Percentiles rank a stretch among this genome's conserved stretches.
Evolutionary conservation across 768 basidiomycete genomes (phyloP).

Genomic region (Pisolithus orientalis): DNA sequence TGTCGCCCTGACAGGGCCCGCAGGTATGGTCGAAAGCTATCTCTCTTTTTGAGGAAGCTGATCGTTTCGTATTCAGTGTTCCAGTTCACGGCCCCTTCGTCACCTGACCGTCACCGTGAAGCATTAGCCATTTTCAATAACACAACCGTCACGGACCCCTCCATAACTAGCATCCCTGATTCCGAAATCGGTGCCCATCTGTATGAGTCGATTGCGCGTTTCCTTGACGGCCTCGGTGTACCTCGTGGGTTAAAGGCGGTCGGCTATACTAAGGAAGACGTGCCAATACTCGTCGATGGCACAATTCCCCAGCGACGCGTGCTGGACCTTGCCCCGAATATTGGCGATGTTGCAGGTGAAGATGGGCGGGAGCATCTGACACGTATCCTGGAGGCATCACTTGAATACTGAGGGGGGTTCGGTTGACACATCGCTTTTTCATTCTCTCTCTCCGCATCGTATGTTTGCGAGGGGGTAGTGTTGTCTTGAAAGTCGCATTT

Average conservation of each 20-base stretch:
- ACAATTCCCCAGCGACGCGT: constrained; percentile 91
- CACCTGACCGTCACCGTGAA: constrained; percentile 86
- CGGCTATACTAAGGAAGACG: constrained; percentile 63
- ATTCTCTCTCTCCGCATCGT: too few species aligned
- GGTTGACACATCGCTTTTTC: background rate
- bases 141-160: constrained; percentile 59
- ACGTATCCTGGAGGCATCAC: constrained; percentile 70
- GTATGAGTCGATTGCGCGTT: constrained; percentile 82
- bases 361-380: constrained; percentile 82
- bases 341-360: constrained; percentile 75
- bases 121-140: constrained; percentile 78
- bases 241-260: constrained; percentile 83
- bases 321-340: constrained; percentile 86
- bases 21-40: constrained; percentile 41
- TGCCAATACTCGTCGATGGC: constrained; percentile 77
- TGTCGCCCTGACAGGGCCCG: constrained; percentile 86
- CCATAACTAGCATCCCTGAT: constrained; percentile 69
- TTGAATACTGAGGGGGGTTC: constrained; percentile 54
- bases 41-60: background rate
- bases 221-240: constrained; percentile 79
- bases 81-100: constrained; percentile 91
- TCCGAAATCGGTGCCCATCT: constrained; percentile 71
- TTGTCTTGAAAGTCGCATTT: too few species aligned
- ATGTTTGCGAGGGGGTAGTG: too few species aligned
- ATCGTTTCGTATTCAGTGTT: constrained; percentile 50